Conservation (phyloP, 2,329 filamentous ascomycete genomes). For the Emydomyces testavorans region DNA sequence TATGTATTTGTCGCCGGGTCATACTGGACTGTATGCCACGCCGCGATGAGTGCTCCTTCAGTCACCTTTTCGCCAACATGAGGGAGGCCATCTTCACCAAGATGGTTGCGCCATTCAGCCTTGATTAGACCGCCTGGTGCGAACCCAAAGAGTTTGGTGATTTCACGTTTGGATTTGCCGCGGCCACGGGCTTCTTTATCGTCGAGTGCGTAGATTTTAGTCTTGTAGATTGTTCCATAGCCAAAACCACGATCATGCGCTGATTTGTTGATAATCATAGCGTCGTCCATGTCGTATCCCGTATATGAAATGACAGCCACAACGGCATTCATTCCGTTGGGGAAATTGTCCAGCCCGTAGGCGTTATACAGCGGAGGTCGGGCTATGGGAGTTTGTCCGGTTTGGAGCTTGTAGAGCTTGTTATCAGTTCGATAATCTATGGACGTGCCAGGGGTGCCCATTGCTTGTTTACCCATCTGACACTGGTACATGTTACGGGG, state of each 20-base stretch:
- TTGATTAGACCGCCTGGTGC: conserved; percentile 64
- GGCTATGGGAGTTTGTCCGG: conserved; percentile 88
- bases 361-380: conserved; percentile 86
- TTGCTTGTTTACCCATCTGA: conserved; percentile 99
- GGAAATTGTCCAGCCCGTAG: conserved; percentile 96
- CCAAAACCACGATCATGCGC: conserved; percentile 92
- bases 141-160: conserved; percentile 82
- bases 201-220: conserved; percentile 77
- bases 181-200: conserved; percentile 59
- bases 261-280: conserved; percentile 98
- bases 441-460: conserved; percentile 88
- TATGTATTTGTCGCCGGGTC: conserved; percentile 60
- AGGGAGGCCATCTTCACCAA: conserved; percentile 83
- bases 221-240: conserved; percentile 95
- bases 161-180: conserved; percentile 53
- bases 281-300: conserved; percentile 99
- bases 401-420: conserved; percentile 90
- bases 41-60: conserved; percentile 74
- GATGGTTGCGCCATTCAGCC: conserved; percentile 55
- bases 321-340: conserved; percentile 87
- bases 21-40: conserved; percentile 76
- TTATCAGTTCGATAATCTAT: conserved; percentile 85
- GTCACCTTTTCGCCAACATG: conserved; percentile 64
- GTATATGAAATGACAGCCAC: conserved; percentile 98
- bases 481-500: conserved; percentile 99